A percentile compares a stretch with the other conserved stretches of the same genome.
These are phyloP conservation scores for Trapa bicornis DNA, from an alignment of 345 rosid genomes.

Conservation along the genomic window DNA sequence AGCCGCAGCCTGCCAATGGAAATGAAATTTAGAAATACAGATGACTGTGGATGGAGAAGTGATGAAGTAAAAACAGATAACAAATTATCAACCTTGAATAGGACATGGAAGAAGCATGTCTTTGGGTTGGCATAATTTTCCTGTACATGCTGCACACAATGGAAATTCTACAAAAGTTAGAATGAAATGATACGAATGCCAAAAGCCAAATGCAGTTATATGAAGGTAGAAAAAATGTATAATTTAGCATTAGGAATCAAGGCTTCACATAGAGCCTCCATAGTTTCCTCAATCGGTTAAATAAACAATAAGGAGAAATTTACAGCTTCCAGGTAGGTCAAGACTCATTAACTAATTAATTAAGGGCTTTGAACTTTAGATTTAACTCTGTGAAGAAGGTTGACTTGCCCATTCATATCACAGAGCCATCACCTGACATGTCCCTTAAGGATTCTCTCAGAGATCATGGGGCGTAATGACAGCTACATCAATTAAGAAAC, in stretches of 20 bases:
- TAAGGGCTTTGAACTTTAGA: neutral
- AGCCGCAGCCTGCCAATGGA: conserved; percentile 57
- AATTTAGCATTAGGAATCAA: too few species aligned
- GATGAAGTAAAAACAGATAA: neutral
- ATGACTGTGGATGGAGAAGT: neutral
- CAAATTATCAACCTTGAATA: conserved; percentile 48
- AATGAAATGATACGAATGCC: neutral
- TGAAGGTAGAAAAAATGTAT: neutral
- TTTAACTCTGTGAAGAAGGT: neutral
- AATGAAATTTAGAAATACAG: neutral
- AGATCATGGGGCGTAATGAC: neutral
- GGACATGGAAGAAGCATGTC: conserved; percentile 90
- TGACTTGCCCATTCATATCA: neutral
- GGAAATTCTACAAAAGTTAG: neutral
- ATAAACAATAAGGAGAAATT: neutral
- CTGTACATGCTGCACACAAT: conserved; percentile 54
- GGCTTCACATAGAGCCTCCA: neutral
- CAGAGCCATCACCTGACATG: neutral
- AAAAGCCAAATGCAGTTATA: neutral
- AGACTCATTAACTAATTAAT: neutral
- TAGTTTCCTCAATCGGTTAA: neutral
- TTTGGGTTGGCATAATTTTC: conserved; percentile 92
- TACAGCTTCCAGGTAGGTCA: neutral
- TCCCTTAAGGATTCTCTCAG: neutral
- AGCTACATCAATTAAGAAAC: neutral